Evolutionary conservation across 2,329 filamentous ascomycete genomes (phyloP).

Genomic region (Grosmannia clavigera): DNA sequence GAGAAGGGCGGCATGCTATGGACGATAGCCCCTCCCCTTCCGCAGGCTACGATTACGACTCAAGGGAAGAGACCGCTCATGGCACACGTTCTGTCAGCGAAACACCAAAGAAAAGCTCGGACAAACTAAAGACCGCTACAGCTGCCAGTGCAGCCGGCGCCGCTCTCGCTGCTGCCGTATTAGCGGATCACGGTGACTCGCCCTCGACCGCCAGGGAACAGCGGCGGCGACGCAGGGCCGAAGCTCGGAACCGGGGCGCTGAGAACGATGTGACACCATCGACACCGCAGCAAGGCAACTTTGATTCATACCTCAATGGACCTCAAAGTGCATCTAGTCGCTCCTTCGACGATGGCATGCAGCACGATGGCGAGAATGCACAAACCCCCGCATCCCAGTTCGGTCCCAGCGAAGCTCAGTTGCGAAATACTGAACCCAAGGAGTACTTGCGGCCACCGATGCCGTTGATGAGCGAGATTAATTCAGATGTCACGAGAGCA

Average conservation of each 20-base stretch:
- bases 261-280: conserved; percentile 17
- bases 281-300: conserved; percentile 23
- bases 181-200: conserved; percentile 23
- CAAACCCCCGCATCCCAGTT: neutral
- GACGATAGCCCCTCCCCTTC: conserved; percentile 28
- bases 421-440: conserved; percentile 35
- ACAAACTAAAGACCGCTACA: conserved; percentile 31
- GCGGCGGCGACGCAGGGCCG: conserved; percentile 38
- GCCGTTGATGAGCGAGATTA: conserved; percentile 78
- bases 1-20: conserved; percentile 43
- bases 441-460: conserved; percentile 54
- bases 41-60: conserved; percentile 27
- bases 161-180: conserved; percentile 24
- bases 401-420: conserved; percentile 35
- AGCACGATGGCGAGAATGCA: neutral
- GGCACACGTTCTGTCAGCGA: conserved; percentile 20
- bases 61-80: conserved; percentile 16
- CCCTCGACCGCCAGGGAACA: conserved; percentile 38
- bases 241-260: conserved; percentile 33
- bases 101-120: conserved; percentile 32
- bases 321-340: conserved; percentile 6
- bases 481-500: conserved; percentile 76
- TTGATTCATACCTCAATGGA: conserved; percentile 6
- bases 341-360: neutral
- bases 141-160: conserved; percentile 30